Conservation (phyloP, 768 basidiomycete species). For the Saitozyma podzolica region DNA sequence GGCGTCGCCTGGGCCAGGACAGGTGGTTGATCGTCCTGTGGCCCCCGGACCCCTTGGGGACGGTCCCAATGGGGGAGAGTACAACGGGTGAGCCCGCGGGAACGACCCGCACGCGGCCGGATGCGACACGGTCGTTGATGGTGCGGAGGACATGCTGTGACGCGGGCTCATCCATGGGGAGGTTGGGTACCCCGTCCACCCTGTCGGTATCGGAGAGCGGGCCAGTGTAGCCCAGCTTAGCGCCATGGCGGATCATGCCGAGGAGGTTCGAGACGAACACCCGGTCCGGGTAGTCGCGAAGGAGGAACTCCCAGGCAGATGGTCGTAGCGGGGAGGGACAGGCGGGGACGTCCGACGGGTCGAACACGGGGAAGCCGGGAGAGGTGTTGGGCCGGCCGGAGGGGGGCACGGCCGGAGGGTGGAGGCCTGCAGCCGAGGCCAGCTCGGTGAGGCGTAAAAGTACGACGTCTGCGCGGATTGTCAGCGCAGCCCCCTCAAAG, state of each 20-base stretch:
- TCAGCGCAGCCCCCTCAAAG: too few relatives aligned
- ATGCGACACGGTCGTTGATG: background rate
- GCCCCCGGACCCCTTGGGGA: constrained; percentile 4
- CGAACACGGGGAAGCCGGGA: constrained; percentile 3
- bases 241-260: constrained; percentile 4
- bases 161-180: constrained; percentile 6
- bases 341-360: background rate
- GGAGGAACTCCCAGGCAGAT: background rate
- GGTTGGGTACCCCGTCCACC: constrained; percentile 5
- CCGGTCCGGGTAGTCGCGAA: constrained; percentile 3
- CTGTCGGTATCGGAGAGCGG: too few relatives aligned
- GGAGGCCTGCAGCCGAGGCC: too few relatives aligned
- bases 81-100: background rate
- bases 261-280: too few relatives aligned
- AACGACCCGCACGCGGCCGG: background rate
- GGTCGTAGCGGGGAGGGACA: background rate
- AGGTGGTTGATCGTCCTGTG: constrained; percentile 13
- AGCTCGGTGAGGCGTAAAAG: too few relatives aligned
- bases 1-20: constrained; percentile 6
- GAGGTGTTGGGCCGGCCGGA: constrained; percentile 4
- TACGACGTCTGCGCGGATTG: too few relatives aligned
- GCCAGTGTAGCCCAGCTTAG: constrained; percentile 3
- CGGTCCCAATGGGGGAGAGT: constrained; percentile 5
- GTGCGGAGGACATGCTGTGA: background rate
- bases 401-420: too few relatives aligned